Conservation (phyloP, 73 alveolate species). For the Paramecium octaurelia region DNA sequence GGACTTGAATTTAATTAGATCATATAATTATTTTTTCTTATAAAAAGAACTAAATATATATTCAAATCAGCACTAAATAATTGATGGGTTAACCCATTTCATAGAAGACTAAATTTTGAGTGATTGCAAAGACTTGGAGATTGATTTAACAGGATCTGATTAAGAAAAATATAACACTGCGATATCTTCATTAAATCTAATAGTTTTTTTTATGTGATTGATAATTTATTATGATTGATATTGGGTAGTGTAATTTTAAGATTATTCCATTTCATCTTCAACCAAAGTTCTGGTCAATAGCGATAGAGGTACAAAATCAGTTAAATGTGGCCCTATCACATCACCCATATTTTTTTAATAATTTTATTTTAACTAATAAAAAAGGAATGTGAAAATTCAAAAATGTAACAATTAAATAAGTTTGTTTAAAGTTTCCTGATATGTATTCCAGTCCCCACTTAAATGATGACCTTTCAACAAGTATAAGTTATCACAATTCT, state of each 20-base stretch:
- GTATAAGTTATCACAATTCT: neutral
- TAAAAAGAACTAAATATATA: neutral
- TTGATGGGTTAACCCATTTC: neutral
- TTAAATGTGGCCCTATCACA: neutral
- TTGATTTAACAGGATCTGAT: neutral
- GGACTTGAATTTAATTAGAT: neutral
- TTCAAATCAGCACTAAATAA: neutral
- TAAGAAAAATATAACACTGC: neutral
- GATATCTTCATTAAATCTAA: neutral
- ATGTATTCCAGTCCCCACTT: conserved; percentile 17
- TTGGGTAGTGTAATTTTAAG: neutral
- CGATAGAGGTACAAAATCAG: neutral
- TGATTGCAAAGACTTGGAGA: neutral
- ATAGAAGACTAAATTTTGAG: neutral
- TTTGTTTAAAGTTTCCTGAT: neutral
- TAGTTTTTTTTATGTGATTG: neutral
- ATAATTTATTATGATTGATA: neutral
- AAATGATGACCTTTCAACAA: conserved; percentile 21
- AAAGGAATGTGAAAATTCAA: neutral
- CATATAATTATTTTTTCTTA: neutral
- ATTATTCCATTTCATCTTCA: neutral
- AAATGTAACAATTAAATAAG: neutral
- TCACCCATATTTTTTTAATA: neutral
- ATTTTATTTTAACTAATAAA: neutral
- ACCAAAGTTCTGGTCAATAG: neutral